Base-by-base conservation (phyloP, 2,329 filamentous ascomycete genomes). In the Microthyrium microscopicum region DNA sequence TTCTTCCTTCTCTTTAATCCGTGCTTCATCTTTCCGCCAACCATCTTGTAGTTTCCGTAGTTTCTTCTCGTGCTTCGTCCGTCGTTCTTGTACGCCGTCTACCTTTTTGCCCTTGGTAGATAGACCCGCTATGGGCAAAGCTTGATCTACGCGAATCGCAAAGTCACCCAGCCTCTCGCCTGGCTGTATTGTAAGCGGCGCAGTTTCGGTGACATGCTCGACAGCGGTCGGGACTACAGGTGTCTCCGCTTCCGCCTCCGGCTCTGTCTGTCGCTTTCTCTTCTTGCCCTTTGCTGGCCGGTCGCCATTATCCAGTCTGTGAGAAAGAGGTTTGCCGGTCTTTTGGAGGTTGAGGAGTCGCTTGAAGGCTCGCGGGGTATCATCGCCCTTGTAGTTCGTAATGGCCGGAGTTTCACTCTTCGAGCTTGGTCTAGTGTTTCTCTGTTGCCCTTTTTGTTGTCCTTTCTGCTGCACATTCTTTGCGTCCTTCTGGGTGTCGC, bases 91-190 rank as follows among this genome's bases (percentile, higher is more conserved):
- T 6, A 77, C 47, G 0, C 78, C 72, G 21, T 69, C 55, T 5
- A 73, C 66, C 39, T 77, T 74, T 42, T 70, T 75, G 33, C 70
- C 73, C 42, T 65, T 72, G 6, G 64, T 51, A 40, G 45, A 53
- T 6, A 94, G 62, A 0, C 76, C 75, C 5, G 72, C 61, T 0
- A 98, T 58, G 0, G 87, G 87, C 5, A 95, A 62, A 1, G 81
- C 74, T 31, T 81, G 78, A 49, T 95, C 77, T 5, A 98, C 89
- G 20, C 85, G 73, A 8, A 75, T 70, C 5, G 74, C 62, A 50
- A 91, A 98, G 33, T 91, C 79, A 4, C 77, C 72, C 48, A 95
- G 61, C 33, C 72, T 71, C 54, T 98, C 89, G 33, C 83, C 82
- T 0, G 85, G 84, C 12, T 72, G 68, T 41, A 95, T 94, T 30